These are phyloP conservation scores for Danielia oregonensis DNA, from an alignment of 805 yeast species.

Conservation along the genomic window DNA sequence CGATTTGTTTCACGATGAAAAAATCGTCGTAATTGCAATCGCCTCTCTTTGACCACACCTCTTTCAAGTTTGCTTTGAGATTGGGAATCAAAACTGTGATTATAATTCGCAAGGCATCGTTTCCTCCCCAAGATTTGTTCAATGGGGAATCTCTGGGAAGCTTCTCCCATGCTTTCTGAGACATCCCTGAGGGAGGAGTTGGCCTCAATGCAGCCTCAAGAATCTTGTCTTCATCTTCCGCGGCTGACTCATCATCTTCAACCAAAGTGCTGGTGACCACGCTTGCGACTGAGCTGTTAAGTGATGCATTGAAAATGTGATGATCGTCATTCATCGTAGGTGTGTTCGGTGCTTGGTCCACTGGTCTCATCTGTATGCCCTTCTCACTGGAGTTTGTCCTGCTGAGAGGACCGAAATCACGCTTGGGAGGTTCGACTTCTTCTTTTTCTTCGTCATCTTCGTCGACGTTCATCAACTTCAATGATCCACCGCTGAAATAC, in stretches of 20 bases:
- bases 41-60: slow-evolving; percentile 20
- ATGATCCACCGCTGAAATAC: slow-evolving; percentile 19
- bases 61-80: slow-evolving; percentile 25
- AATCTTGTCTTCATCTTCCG: slow-evolving; percentile 19
- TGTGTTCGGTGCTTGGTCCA: no score
- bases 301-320: background rate
- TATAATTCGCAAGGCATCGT: slow-evolving; percentile 42
- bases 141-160: slow-evolving; percentile 48
- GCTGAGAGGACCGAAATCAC: background rate
- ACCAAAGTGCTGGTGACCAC: no score
- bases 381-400: background rate
- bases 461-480: slow-evolving; percentile 9
- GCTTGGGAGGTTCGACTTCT: background rate
- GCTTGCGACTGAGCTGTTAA: slow-evolving; percentile 1
- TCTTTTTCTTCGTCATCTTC: slow-evolving; percentile 2
- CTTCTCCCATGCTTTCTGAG: slow-evolving; percentile 51
- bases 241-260: slow-evolving; percentile 4
- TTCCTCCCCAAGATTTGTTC: slow-evolving; percentile 55
- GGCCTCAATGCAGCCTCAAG: slow-evolving; percentile 45
- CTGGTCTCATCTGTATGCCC: no score
- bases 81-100: slow-evolving; percentile 38
- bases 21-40: slow-evolving; percentile 21
- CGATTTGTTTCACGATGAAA: slow-evolving; percentile 40
- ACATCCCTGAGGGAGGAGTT: slow-evolving; percentile 57
- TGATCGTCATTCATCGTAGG: background rate